Evolutionary conservation across 2,329 filamentous ascomycete genomes (phyloP).

Genomic region (Diaporthe ampelina): DNA sequence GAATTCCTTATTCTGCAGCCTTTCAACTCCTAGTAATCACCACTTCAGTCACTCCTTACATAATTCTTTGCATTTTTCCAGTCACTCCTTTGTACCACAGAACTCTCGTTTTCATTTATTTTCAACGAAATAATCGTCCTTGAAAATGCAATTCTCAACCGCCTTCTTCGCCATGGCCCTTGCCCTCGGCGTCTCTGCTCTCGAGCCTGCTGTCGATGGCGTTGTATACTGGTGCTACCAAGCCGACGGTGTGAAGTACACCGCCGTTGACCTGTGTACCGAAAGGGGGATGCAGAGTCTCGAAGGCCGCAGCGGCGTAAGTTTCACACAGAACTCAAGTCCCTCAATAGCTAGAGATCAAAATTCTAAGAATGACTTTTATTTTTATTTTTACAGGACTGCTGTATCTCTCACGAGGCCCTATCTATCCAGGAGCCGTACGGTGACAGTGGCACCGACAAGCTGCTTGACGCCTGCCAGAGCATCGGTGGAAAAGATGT

Average conservation of each 20-base stretch:
- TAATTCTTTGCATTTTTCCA: not conserved
- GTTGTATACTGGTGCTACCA: constrained; percentile 15
- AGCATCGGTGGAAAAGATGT: not conserved
- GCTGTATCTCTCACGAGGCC: constrained; percentile 1
- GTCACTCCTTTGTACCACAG: not conserved
- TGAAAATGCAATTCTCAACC: constrained; percentile 6
- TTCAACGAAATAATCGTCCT: not conserved
- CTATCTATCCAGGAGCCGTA: constrained; percentile 2
- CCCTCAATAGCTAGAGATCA: not conserved
- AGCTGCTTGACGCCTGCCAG: not conserved
- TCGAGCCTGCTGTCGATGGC: not conserved
- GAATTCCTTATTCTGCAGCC: not conserved
- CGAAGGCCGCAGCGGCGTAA: constrained; percentile 3
- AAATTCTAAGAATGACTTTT: no score
- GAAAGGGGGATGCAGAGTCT: constrained; percentile 9
- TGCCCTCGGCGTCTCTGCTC: not conserved
- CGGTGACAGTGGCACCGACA: constrained; percentile 4
- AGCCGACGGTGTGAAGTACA: constrained; percentile 1
- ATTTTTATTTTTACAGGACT: no score
- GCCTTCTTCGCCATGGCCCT: constrained; percentile 11
- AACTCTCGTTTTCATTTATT: not conserved
- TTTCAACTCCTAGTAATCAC: not conserved
- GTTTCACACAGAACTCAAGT: not conserved
- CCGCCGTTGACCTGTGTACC: not conserved
- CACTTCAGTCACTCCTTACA: not conserved